phyloP scores from a whole-genome alignment of 176 grass and related monocot genomes.

The maize (Zea mays) region Zm-B73-REFERENCE-NAM-5.0 NC_050099.1:241493001-241493500 shows the following conservation, averaged over 20 bases:
- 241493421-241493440: neutral
- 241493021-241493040: neutral
- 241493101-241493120: constrained; percentile 8
- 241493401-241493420: neutral
- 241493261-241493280: neutral
- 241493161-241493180: neutral
- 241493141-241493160: neutral
- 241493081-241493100: neutral
- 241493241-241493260: constrained; percentile 16
- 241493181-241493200: neutral
- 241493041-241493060: neutral
- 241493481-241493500: neutral
- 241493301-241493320: neutral
- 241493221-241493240: neutral
- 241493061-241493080: neutral
- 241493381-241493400: constrained; percentile 12
- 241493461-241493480: neutral
- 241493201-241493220: constrained; percentile 1
- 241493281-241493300: neutral
- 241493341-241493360: constrained; percentile 10
- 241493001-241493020: constrained; percentile 10
- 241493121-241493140: neutral
- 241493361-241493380: constrained; percentile 2
- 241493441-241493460: too few relatives aligned
- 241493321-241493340: constrained; percentile 12